Evolutionary conservation across 2,329 filamentous ascomycete species (phyloP).

Genomic region (Dactylonectria macrodidyma): DNA sequence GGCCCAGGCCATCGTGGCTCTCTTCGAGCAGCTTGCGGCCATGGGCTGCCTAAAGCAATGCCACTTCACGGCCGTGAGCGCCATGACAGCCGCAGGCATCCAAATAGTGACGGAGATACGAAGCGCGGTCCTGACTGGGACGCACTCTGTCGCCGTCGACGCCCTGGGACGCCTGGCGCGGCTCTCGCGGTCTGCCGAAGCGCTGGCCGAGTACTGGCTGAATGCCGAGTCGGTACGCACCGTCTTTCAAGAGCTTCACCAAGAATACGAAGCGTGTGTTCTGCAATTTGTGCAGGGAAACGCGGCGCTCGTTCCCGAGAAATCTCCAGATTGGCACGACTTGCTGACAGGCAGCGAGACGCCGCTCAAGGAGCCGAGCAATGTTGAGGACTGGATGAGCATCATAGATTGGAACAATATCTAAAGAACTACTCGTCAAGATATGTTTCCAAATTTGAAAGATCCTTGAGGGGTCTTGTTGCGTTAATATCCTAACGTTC

Average conservation of each 20-base stretch:
- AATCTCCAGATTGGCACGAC: constrained; percentile 42
- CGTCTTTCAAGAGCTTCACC: constrained; percentile 42
- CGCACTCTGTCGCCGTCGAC: constrained; percentile 40
- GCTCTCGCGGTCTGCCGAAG: constrained; percentile 31
- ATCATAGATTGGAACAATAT: constrained; percentile 41
- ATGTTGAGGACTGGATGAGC: constrained; percentile 46
- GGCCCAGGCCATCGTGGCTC: constrained; percentile 40
- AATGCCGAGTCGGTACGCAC: constrained; percentile 44
- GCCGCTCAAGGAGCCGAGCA: constrained; percentile 31
- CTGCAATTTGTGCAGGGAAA: constrained; percentile 40
- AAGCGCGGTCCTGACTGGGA: constrained; percentile 30
- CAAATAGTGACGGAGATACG: constrained; percentile 41
- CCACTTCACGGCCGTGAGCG: constrained; percentile 45
- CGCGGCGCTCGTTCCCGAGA: constrained; percentile 40
- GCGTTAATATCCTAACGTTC: too few relatives aligned
- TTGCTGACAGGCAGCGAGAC: constrained; percentile 35
- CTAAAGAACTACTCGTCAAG: background rate
- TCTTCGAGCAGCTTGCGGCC: constrained; percentile 35
- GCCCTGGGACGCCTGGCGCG: constrained; percentile 34
- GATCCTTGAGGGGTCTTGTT: too few relatives aligned
- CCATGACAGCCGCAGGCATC: constrained; percentile 40
- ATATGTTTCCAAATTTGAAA: too few relatives aligned
- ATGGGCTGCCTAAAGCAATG: constrained; percentile 38
- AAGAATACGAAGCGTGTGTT: constrained; percentile 40
- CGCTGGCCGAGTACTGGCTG: constrained; percentile 41